phyloP scores from a whole-genome alignment of 2,329 filamentous ascomycete species.

The Stenocarpella maydis region DNA sequence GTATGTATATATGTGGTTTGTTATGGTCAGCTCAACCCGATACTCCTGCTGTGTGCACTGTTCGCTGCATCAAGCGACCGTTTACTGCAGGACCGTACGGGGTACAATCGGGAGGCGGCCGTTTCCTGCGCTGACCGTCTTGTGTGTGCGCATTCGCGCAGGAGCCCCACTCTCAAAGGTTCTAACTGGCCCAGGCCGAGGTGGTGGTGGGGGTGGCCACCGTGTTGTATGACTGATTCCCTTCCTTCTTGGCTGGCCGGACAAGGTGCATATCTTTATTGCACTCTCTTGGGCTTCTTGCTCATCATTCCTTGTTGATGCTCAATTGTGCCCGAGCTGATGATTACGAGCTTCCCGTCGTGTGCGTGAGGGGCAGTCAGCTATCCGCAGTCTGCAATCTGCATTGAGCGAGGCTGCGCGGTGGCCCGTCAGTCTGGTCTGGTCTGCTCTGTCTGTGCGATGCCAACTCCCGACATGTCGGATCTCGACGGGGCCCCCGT shows the following conservation, averaged over 20 bases:
- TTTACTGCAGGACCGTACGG: no score
- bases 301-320: slow-evolving; percentile 30
- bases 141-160: slow-evolving; percentile 23
- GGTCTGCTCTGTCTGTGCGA: slow-evolving; percentile 16
- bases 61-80: no score
- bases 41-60: no score
- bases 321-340: slow-evolving; percentile 31
- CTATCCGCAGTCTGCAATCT: slow-evolving; percentile 3
- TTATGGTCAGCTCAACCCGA: no score
- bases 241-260: slow-evolving; percentile 3
- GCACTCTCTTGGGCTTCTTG: slow-evolving; percentile 25
- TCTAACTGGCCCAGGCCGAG: slow-evolving; percentile 28
- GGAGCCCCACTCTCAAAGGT: slow-evolving; percentile 27
- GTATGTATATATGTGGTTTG: no score
- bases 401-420: slow-evolving; percentile 5
- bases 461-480: slow-evolving; percentile 27
- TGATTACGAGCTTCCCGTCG: slow-evolving; percentile 1
- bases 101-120: neutral
- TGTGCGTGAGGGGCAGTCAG: neutral
- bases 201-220: slow-evolving; percentile 18
- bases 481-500: slow-evolving; percentile 18
- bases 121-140: neutral
- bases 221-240: slow-evolving; percentile 31
- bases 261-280: slow-evolving; percentile 12
- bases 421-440: neutral